phyloP scores from a whole-genome alignment of 1,139 yeast species.

The Groenewaldozyma sp. region DNA sequence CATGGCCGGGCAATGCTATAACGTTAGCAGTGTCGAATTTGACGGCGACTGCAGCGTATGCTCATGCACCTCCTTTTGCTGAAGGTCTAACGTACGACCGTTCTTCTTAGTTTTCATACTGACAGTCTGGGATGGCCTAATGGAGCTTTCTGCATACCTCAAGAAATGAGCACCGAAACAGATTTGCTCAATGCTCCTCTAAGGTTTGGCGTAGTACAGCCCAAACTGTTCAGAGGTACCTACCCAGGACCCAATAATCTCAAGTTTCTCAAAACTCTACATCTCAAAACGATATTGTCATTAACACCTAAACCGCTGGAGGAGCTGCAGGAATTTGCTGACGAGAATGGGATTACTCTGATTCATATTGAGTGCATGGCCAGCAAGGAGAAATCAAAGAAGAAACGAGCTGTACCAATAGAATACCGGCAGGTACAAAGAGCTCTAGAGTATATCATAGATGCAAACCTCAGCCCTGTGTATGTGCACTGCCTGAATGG shows the following conservation, averaged over 20 bases:
- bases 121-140: too few species aligned
- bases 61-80: too few species aligned
- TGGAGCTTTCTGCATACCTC: too few species aligned
- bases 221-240: conserved; percentile 70
- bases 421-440: conserved; percentile 52
- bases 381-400: conserved; percentile 23
- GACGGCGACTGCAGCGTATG: too few species aligned
- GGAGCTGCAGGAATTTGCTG: conserved; percentile 43
- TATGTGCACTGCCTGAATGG: conserved; percentile 87
- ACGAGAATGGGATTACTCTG: conserved; percentile 38
- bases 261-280: conserved; percentile 59
- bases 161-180: too few species aligned
- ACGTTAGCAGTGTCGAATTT: too few species aligned
- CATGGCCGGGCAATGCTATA: too few species aligned
- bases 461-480: conserved; percentile 54
- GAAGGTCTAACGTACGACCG: too few species aligned
- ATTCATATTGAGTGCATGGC: conserved; percentile 59
- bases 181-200: conserved; percentile 65
- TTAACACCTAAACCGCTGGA: conserved; percentile 67
- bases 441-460: conserved; percentile 52
- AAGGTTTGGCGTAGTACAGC: conserved; percentile 63
- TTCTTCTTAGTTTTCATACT: too few species aligned
- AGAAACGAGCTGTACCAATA: conserved; percentile 54
- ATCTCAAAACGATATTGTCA: conserved; percentile 64
- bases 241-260: conserved; percentile 72